Base-by-base conservation (phyloP, 1,139 yeast genomes). In the Hansenula lynferdii region DNA sequence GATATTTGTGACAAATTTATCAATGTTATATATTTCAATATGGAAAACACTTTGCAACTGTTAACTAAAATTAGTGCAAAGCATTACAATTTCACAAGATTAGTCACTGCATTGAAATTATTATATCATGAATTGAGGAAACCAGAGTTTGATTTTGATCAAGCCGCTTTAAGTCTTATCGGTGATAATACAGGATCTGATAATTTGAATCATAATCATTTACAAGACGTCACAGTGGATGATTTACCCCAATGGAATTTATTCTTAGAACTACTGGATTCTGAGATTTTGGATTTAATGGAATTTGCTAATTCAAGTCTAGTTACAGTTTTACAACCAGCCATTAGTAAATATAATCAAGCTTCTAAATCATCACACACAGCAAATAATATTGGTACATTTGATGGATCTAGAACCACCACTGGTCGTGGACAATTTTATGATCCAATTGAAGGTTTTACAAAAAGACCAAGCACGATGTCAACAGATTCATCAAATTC, bases 1-100 rank as follows among this genome's bases (percentile, higher is more conserved):
- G 29, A 35, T 2, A 5, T 43, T 6, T 38, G 44, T 23, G 32
- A 38, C 11, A 47, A 46, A 4, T 35, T 53, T 8, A 17, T 25
- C 8, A n/a, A 37, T 4, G n/a, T 39, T 5, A 19, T 46, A 8
- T 29, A 44, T 16, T 21, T 28, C n/a, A 45, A 44, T 31, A 31
- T 48, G 36, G 50, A 50, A 3, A 41, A 40, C n/a, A 37, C 41
- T 4, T 32, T 51, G 17, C 53, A 49, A 33, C 25, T 53, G 23
- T 15, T 47, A 18, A 29, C 35, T 5, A 42, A 42, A 12, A 31
- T 50, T 8, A 42, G 47, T 25, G 7, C 29, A 0, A 41, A 37
- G 3, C 41, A 39, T 19, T 45, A 48, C 38, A 47, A 50, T 20
- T 43, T 49, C n/a, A 41, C 51, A 8, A 48, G 47, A 19, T 25